Percentiles rank a stretch among this genome's conserved stretches.
phyloP scores from a whole-genome alignment of 1,284 basidiomycete species.

The Boletus smithii region DNA sequence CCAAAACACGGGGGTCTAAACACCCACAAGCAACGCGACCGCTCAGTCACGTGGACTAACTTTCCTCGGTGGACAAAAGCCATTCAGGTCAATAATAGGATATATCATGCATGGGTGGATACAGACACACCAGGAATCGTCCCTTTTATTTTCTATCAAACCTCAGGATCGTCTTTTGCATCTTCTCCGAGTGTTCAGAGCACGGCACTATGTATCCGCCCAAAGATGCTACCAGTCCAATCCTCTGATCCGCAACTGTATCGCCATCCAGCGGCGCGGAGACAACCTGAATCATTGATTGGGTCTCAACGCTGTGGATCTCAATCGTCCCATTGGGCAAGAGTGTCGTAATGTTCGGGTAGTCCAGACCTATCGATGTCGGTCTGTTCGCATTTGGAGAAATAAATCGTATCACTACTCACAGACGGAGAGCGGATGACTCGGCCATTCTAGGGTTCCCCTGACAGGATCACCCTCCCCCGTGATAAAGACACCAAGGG shows the following conservation, averaged over 20 bases:
- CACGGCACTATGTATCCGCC: slow-evolving; percentile 63
- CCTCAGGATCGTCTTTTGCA: slow-evolving; percentile 39
- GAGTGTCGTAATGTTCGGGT: slow-evolving; percentile 75
- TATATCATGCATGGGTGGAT: slow-evolving; percentile 10
- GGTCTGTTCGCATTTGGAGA: slow-evolving; percentile 2
- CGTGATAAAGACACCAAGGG: slow-evolving; percentile 82
- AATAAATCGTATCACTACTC: slow-evolving; percentile 31
- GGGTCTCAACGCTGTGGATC: slow-evolving; percentile 77
- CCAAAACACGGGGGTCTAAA: slow-evolving; percentile 14
- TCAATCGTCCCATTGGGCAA: slow-evolving; percentile 77
- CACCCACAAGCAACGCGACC: slow-evolving; percentile 22
- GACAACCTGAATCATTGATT: slow-evolving; percentile 71
- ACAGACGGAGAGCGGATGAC: slow-evolving; percentile 77
- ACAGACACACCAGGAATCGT: slow-evolving; percentile 26
- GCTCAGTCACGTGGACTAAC: slow-evolving; percentile 27
- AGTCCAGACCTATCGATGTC: slow-evolving; percentile 63
- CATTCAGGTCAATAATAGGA: slow-evolving; percentile 10
- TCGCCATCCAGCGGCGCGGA: slow-evolving; percentile 40
- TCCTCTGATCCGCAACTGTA: slow-evolving; percentile 28
- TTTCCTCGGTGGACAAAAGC: slow-evolving; percentile 10
- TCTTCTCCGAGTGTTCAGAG: slow-evolving; percentile 53
- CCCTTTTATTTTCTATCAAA: slow-evolving; percentile 22
- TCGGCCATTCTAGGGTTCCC: slow-evolving; percentile 82
- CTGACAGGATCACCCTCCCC: slow-evolving; percentile 83
- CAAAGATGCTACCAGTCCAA: slow-evolving; percentile 46